These are phyloP conservation scores for Hypoxylon sp. DNA, from an alignment of 2,329 filamentous ascomycete species.

Conservation along the genomic window DNA sequence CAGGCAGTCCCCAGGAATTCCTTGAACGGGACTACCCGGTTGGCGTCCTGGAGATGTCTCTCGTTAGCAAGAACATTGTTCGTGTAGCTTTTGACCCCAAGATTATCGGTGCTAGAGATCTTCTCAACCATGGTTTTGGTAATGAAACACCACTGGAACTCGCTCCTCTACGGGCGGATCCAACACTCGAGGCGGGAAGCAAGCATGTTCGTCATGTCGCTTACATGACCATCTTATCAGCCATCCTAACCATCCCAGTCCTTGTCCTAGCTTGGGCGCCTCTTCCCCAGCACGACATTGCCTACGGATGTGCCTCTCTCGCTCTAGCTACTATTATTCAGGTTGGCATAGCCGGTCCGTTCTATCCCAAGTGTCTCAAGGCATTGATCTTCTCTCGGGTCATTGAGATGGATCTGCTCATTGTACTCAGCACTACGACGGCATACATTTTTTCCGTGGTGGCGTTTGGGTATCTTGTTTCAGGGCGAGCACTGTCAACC, in stretches of 20 bases:
- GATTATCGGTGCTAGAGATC: constrained; percentile 62
- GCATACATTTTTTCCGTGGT: constrained; percentile 76
- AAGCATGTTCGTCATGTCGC: constrained; percentile 68
- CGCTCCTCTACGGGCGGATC: constrained; percentile 62
- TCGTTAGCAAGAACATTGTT: constrained; percentile 57
- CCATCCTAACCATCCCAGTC: constrained; percentile 71
- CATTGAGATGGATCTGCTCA: constrained; percentile 78
- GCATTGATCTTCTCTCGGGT: constrained; percentile 69
- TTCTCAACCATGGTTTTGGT: constrained; percentile 56
- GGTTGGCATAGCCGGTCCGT: constrained; percentile 70
- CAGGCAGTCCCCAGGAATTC: constrained; percentile 56
- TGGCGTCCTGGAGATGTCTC: constrained; percentile 60
- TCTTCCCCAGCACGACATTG: constrained; percentile 61
- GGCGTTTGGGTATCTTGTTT: constrained; percentile 63
- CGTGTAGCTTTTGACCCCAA: constrained; percentile 62
- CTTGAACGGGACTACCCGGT: constrained; percentile 57
- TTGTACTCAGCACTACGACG: constrained; percentile 75
- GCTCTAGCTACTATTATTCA: constrained; percentile 78
- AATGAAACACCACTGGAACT: constrained; percentile 57
- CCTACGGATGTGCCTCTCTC: constrained; percentile 70
- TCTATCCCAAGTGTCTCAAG: constrained; percentile 75
- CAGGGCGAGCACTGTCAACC: constrained; percentile 60
- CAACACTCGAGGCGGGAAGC: constrained; percentile 63
- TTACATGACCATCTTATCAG: constrained; percentile 67
- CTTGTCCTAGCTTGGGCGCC: constrained; percentile 78